phyloP scores from a whole-genome alignment of 805 yeast species.

The Hanseniaspora guilliermondii region DNA sequence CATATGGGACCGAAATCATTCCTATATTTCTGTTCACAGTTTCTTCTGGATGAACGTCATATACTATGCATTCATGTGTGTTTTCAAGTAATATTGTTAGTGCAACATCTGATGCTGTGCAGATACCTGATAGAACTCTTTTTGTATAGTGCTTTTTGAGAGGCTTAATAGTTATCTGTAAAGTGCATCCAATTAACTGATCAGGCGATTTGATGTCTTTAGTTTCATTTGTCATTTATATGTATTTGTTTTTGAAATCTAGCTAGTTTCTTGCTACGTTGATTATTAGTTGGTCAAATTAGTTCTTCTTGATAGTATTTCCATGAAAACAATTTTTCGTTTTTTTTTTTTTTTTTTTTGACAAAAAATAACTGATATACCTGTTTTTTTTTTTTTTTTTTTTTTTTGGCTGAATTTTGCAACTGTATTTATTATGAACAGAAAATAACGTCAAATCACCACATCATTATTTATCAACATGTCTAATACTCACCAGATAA shows the following conservation, averaged over 20 bases:
- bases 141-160: not conserved
- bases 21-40: not conserved
- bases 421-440: too few species aligned
- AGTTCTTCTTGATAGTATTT: too few species aligned
- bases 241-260: not conserved
- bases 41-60: not conserved
- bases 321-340: too few species aligned
- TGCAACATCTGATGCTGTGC: not conserved
- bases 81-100: not conserved
- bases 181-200: conserved; percentile 1
- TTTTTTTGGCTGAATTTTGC: not conserved
- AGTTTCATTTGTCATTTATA: not conserved
- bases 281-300: too few species aligned
- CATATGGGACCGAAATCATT: not conserved
- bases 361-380: too few species aligned
- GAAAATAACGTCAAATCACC: not conserved
- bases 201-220: not conserved
- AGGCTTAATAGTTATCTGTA: not conserved
- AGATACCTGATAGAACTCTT: conserved; percentile 1
- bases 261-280: too few species aligned
- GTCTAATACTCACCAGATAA: not conserved
- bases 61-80: not conserved
- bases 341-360: too few species aligned
- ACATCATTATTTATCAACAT: not conserved
- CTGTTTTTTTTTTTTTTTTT: not conserved